These are phyloP conservation scores for Globisporangium rhizosaccharum DNA, from an alignment of 352 stramenopile genomes.

Conservation along the genomic window DNA sequence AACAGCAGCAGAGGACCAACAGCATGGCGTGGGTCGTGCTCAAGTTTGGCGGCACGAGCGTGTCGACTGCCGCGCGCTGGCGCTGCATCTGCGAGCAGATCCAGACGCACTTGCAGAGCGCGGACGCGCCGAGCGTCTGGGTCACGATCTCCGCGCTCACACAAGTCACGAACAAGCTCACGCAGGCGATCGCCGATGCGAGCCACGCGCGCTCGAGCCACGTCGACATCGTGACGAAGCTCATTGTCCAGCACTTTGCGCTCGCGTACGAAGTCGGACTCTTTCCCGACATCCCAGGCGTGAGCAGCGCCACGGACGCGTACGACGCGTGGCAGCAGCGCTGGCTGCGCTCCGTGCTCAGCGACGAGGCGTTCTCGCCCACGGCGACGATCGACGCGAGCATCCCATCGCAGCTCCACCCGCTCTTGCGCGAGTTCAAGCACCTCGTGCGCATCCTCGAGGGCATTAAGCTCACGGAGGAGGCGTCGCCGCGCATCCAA, in stretches of 20 bases:
- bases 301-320: conserved; percentile 31
- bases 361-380: conserved; percentile 43
- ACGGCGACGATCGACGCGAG: conserved; percentile 28
- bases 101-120: conserved; percentile 38
- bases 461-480: conserved; percentile 83
- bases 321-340: conserved; percentile 53
- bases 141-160: conserved; percentile 86
- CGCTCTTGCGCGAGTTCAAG: conserved; percentile 72
- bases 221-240: conserved; percentile 33
- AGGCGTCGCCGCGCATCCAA: conserved; percentile 82
- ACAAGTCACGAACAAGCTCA: conserved; percentile 86
- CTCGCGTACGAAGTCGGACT: conserved; percentile 67
- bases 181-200: conserved; percentile 43
- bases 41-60: conserved; percentile 88
- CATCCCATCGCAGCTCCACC: conserved; percentile 44
- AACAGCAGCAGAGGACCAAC: neutral
- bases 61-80: conserved; percentile 76
- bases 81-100: conserved; percentile 75
- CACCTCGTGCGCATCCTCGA: conserved; percentile 80
- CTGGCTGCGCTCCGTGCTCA: conserved; percentile 54
- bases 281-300: conserved; percentile 29
- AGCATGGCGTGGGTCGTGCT: conserved; percentile 69
- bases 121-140: conserved; percentile 54
- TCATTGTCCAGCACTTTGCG: conserved; percentile 65
- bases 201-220: conserved; percentile 33